phyloP scores from a whole-genome alignment of 345 rosid genomes.

The Aethionema arabicum region DNA sequence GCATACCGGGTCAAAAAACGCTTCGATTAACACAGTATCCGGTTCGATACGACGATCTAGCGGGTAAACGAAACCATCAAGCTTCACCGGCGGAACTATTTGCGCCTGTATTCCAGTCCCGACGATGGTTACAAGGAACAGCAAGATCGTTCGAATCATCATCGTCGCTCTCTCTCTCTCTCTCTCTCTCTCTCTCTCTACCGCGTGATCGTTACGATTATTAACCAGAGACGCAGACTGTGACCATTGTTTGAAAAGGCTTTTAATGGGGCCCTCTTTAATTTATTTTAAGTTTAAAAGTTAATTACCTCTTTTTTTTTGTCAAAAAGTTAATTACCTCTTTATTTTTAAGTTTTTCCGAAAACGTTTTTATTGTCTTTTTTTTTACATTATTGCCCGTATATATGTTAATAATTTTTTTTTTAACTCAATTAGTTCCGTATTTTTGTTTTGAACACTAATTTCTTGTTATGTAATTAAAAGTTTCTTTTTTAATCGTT shows the following conservation, averaged over 20 bases:
- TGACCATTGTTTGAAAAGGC: not conserved
- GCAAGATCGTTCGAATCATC: conserved; percentile 23
- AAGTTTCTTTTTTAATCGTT: no score
- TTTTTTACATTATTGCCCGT: no score
- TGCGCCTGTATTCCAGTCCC: conserved; percentile 23
- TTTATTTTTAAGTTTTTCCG: no score
- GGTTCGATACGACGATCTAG: conserved; percentile 27
- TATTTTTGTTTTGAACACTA: no score
- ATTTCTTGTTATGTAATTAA: no score
- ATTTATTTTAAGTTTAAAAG: no score
- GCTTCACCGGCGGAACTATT: conserved; percentile 34
- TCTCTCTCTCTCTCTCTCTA: conserved; percentile 6
- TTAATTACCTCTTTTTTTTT: no score
- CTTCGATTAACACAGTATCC: conserved; percentile 36
- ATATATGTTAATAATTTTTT: no score
- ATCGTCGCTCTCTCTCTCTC: conserved; percentile 2
- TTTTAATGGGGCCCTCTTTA: no score
- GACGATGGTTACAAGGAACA: conserved; percentile 9
- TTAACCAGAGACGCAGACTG: not conserved
- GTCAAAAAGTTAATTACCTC: no score
- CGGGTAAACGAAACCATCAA: conserved; percentile 35
- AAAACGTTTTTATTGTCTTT: no score
- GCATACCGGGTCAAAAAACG: conserved; percentile 37
- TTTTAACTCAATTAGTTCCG: no score
- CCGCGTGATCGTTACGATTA: not conserved